Evolutionary conservation across 179 eudicot genomes (phyloP), one percentile per base, ranked within the genome.

Genomic region (Sideroxylon spinosum): DNA sequence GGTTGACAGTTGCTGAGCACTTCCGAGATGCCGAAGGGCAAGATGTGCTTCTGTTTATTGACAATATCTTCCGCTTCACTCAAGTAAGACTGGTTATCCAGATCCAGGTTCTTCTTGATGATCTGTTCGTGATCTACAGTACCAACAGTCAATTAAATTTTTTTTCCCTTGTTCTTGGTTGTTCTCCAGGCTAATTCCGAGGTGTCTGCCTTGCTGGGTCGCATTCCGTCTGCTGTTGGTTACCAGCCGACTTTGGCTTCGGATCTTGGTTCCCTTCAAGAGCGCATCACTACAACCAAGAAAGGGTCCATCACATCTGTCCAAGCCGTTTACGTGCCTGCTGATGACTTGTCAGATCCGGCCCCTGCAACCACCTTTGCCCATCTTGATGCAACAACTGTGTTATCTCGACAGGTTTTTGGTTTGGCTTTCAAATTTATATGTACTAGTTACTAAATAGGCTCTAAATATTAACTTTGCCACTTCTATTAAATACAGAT

Each of bases 171-270:
- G 70, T 19, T 68, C 10, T 72, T 63, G 19, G 25, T 79, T 76
- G 9, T 22, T 44, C 17, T 62, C 0, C 86, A 92, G 97, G 97
- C 97, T 65, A 92, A 92, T 85, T 92, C 97, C 1, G 85, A 86
- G 81, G 89, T 84, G 82, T 84, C 89, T 82, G 89, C 89, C 25
- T 75, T 86, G 84, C 78, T 86, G 48, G 89, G 86, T 44, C 83
- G 85, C 62, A 86, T 86, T 74, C 89, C 89, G 0, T 86, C 86
- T 60, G 87, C 84, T 84, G 87, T 86, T n/a, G 89, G 89, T 71
- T 84, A 84, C 65, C 87, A 86, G 57, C 89, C 87, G 3, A 84
- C 87, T 9, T 71, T 84, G 79, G 82, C 85, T 80, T 84, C 87
- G 0, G 89, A 86, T 75, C 83, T 86, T 70, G 87, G 89, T 52